Base-by-base conservation (phyloP, 495 filamentous ascomycete species). In the Penicillium angulare region DNA sequence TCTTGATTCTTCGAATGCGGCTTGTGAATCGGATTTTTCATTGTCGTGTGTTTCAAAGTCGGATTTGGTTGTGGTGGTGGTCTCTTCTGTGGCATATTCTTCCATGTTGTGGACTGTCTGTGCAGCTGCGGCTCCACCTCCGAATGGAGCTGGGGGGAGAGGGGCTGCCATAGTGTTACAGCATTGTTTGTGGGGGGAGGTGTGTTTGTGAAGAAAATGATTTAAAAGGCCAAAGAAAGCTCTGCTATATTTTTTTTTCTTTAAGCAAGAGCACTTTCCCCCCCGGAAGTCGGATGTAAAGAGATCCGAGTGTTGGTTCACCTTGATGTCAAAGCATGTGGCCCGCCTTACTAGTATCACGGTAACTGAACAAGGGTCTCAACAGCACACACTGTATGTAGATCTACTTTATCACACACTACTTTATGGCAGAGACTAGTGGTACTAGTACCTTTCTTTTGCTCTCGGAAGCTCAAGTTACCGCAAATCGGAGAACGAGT, bases 131-230 rank as follows among this genome's bases (percentile, higher is more conserved):
- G 53, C 46, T 15, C 44, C 32, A 16, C 50, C 56, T 26, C 56
- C 61, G 12, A 63, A 59, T 2, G 63, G 57, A 17, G 63, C 56
- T 32, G 60, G 60, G 39, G 60, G 53, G 17, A 16, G 34, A 17
- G 47, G 53, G 16, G 31, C 24, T 34, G 49, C 41, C 52, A 59
- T 55, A 22, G 33, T 8, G 32, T 10, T 35, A 47, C 43, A 6
- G 46, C 52, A 55, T 49, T 18, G 23, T 13, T 40, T n/a, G 27
- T 18, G 24, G 18, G 24, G 24, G n/a, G 7, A 31, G 23, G 31
- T 7, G 33, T 47, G 35, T 9, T 33, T 21, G 20, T 20, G 29
- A 17, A 27, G 26, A 29, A 29, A n/a, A n/a, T n/a, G n/a, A n/a
- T n/a, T n/a, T 24, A 26, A 27, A 32, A 53, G 8, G 24, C 27